phyloP scores from a whole-genome alignment of 2,329 filamentous ascomycete species.

The Neofusicoccum ribis region DNA sequence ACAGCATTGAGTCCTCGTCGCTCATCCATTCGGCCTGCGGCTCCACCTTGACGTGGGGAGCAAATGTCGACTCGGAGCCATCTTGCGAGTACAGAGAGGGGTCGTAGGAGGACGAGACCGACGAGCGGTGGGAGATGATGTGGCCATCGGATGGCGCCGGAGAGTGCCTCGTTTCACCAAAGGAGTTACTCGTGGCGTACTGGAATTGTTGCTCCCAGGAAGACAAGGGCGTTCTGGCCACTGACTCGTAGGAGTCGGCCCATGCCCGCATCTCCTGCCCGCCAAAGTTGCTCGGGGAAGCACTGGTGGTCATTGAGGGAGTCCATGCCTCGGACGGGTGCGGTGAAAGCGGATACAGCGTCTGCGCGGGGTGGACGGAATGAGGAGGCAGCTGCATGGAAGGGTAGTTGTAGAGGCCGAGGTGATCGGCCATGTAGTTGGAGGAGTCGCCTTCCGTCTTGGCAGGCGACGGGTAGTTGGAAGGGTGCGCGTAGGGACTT shows the following conservation, averaged over 20 bases:
- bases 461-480: conserved; percentile 37
- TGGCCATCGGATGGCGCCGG: conserved; percentile 14
- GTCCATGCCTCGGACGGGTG: conserved; percentile 36
- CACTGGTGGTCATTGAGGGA: conserved; percentile 20
- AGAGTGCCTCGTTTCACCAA: neutral
- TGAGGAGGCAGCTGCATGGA: conserved; percentile 22
- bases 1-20: conserved; percentile 25
- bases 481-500: conserved; percentile 26
- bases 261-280: conserved; percentile 24
- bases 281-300: conserved; percentile 21
- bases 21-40: conserved; percentile 28
- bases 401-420: conserved; percentile 36
- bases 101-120: conserved; percentile 33
- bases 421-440: conserved; percentile 31
- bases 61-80: conserved; percentile 30
- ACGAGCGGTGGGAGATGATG: conserved; percentile 35
- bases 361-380: conserved; percentile 17
- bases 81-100: conserved; percentile 38
- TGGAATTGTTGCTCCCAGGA: neutral
- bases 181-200: neutral
- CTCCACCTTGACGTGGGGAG: conserved; percentile 32
- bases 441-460: conserved; percentile 31
- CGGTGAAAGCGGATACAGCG: conserved; percentile 36
- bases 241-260: conserved; percentile 3
- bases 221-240: neutral